A percentile compares a stretch with the other conserved stretches of the same genome.
Conservation (phyloP, 2,329 filamentous ascomycete species). For the Zasmidium angulare region DNA sequence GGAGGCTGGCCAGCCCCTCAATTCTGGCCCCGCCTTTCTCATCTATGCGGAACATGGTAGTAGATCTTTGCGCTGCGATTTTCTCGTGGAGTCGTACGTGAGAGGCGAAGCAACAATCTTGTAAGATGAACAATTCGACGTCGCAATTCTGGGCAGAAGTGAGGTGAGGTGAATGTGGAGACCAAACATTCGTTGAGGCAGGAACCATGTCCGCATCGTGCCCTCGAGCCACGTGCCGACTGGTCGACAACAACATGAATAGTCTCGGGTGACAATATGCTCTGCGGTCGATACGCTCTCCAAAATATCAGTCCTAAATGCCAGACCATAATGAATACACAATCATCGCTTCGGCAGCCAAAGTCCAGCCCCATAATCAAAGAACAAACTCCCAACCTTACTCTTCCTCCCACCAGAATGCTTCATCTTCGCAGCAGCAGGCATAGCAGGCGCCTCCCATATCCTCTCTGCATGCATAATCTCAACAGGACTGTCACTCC, state of each 20-base stretch:
- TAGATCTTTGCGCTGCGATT: no score
- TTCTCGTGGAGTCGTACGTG: no score
- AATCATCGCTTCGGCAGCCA: constrained; percentile 27
- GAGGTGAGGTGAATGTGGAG: no score
- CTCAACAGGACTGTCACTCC: constrained; percentile 28
- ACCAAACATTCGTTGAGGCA: no score
- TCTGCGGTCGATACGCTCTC: neutral
- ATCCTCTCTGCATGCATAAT: constrained; percentile 21
- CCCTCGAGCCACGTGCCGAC: neutral
- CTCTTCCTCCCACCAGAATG: neutral
- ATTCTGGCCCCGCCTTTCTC: neutral
- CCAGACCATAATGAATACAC: neutral
- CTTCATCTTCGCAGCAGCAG: constrained; percentile 1
- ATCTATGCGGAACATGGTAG: neutral
- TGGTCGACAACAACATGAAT: neutral
- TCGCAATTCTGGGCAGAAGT: no score
- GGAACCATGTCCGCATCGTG: neutral
- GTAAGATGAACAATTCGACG: no score
- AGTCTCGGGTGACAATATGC: neutral
- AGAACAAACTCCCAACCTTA: constrained; percentile 28
- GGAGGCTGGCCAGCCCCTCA: neutral
- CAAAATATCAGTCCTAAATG: no score
- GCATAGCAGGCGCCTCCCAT: constrained; percentile 26
- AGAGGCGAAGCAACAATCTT: no score
- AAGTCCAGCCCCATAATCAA: constrained; percentile 25